phyloP scores from a whole-genome alignment of 2,329 filamentous ascomycete genomes.

The Hypoxylon sp. region DNA sequence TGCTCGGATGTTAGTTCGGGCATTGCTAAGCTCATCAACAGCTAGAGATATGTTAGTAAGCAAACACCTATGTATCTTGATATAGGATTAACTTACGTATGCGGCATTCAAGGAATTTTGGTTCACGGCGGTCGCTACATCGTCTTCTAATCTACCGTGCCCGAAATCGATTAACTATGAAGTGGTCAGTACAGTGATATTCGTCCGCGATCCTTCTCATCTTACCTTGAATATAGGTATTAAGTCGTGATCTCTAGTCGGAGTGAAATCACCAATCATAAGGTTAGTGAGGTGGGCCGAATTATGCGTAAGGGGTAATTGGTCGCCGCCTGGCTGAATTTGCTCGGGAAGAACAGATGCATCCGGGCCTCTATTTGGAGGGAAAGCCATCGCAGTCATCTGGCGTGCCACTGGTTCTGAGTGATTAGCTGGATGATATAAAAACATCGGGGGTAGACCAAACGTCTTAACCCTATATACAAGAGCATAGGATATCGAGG shows the following conservation, averaged over 20 bases:
- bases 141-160: not conserved
- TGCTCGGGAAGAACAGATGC: slow-evolving; percentile 6
- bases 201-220: not conserved
- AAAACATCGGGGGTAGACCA: not conserved
- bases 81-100: slow-evolving; percentile 6
- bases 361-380: not conserved
- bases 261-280: slow-evolving; percentile 13
- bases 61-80: not conserved
- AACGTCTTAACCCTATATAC: not conserved
- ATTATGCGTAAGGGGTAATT: slow-evolving; percentile 14
- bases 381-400: slow-evolving; percentile 24
- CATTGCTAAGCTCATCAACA: not conserved
- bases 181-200: slow-evolving; percentile 8
- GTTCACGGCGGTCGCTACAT: not conserved
- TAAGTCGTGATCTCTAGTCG: not conserved
- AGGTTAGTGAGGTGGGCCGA: slow-evolving; percentile 19
- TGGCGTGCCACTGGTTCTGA: slow-evolving; percentile 21
- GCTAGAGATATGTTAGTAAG: slow-evolving; percentile 11
- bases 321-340: not conserved
- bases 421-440: slow-evolving; percentile 4
- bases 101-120: not conserved
- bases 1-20: not conserved
- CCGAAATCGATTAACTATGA: slow-evolving; percentile 36
- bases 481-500: not conserved
- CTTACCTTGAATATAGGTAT: slow-evolving; percentile 23